Percentiles rank a stretch among this genome's conserved stretches.
These are phyloP conservation scores for Citrullus colocynthis DNA, from an alignment of 306 rosid species.

Conservation along the genomic window DNA sequence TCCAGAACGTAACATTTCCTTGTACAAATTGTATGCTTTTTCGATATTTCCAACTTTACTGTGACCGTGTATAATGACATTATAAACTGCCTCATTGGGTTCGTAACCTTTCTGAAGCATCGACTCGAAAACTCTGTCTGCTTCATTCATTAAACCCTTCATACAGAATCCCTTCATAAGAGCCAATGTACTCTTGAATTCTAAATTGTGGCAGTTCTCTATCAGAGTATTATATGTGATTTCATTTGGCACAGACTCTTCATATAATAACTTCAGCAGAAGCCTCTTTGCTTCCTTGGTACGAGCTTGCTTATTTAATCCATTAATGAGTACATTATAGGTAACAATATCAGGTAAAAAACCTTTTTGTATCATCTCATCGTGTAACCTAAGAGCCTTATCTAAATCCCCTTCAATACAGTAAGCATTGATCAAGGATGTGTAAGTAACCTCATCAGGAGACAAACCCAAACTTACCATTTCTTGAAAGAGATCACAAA, in stretches of 20 bases:
- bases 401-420: constrained; percentile 60
- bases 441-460: constrained; percentile 69
- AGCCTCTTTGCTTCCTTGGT: constrained; percentile 84
- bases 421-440: constrained; percentile 73
- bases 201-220: constrained; percentile 47
- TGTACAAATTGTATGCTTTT: constrained; percentile 53
- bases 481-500: constrained; percentile 57
- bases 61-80: constrained; percentile 74
- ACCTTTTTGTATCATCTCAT: constrained; percentile 71
- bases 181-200: constrained; percentile 57
- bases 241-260: constrained; percentile 52
- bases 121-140: constrained; percentile 52
- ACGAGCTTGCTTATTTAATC: constrained; percentile 71
- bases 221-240: constrained; percentile 63
- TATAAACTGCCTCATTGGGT: constrained; percentile 55
- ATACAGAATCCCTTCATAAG: constrained; percentile 82
- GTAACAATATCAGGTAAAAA: constrained; percentile 73
- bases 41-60: constrained; percentile 46
- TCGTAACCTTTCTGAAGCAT: constrained; percentile 42
- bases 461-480: constrained; percentile 36
- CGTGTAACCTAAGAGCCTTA: constrained; percentile 57
- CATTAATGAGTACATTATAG: constrained; percentile 83
- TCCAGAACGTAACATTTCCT: constrained; percentile 49
- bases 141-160: constrained; percentile 87
- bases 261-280: constrained; percentile 68